Evolutionary conservation across 1,284 basidiomycete species (phyloP), one percentile per base, ranked within the genome.

Genomic region (Sphaerobolus stellatus): DNA sequence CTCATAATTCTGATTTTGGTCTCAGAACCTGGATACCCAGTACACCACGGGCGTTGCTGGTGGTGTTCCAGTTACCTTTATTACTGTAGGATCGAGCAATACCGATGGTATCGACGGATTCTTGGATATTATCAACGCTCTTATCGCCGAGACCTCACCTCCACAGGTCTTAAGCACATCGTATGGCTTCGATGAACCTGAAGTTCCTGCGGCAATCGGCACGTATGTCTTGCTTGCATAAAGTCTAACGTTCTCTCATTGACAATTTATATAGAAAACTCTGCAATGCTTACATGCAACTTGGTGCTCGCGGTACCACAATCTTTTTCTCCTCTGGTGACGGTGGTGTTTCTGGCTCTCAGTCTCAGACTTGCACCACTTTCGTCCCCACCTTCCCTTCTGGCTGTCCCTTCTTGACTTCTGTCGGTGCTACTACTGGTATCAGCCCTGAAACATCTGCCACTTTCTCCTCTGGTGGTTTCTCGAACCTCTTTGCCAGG

Each of bases 331-430:
- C 61, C 5, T 60, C 62, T 13, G 63, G 63, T 22, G 62, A 64
- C 29, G 56, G 56, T n/a, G 69, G 69, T 48, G 67, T 70, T 34
- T 41, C 58, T 14, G 56, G 50, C 27, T 54, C 56, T 16, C 46
- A 40, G n/a, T 27, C 30, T 5, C 33, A 50, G 24, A 2, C 46
- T 8, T 59, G 51, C 45, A 54, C 52, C 25, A 51, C 28, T 9
- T 57, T 54, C 34, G 28, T 59, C 7, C 46, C 50, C 24, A 57
- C 56, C 20, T 59, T 59, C 52, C 58, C 58, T 6, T 52, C 63
- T 25, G 73, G 73, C 5, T 75, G 55, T 72, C 57, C 68, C 65
- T 58, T 62, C 70, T 70, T 73, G 52, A 62, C 72, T 63, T 20
- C 40, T 70, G 71, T 67, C 33, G 68, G 68, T 14, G 67, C 63